These are phyloP conservation scores for Ceratobasidium sp. DNA, from an alignment of 1,284 basidiomycete species.

Conservation along the genomic window DNA sequence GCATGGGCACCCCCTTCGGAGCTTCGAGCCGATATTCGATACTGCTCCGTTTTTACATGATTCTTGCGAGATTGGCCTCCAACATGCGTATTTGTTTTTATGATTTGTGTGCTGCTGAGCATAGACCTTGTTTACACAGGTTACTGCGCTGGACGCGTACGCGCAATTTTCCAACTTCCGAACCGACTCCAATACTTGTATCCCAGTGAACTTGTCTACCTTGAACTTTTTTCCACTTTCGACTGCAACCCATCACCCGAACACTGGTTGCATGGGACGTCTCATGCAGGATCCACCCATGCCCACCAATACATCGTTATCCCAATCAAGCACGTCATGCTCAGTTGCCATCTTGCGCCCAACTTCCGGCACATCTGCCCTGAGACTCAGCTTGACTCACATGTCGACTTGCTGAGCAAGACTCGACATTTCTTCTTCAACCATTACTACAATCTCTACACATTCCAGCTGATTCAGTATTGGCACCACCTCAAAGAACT, in stretches of 20 bases:
- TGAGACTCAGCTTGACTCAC: not conserved
- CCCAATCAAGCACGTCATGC: not conserved
- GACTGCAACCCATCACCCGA: too few relatives aligned
- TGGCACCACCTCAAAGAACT: not conserved
- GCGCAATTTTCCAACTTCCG: slow-evolving; percentile 15
- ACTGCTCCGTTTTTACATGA: not conserved
- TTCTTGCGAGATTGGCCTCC: not conserved
- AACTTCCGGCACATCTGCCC: not conserved
- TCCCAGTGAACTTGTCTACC: slow-evolving; percentile 16
- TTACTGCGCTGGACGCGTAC: slow-evolving; percentile 23
- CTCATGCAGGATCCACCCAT: too few relatives aligned
- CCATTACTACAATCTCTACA: slow-evolving; percentile 10
- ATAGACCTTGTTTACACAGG: not conserved
- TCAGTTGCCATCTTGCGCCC: not conserved
- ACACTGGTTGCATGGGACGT: too few relatives aligned
- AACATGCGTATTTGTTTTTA: not conserved
- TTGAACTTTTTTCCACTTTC: slow-evolving; percentile 14
- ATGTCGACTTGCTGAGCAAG: not conserved
- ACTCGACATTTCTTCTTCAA: not conserved
- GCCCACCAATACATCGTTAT: not conserved
- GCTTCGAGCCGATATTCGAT: not conserved
- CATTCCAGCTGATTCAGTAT: not conserved
- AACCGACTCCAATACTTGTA: not conserved
- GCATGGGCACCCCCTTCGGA: not conserved
- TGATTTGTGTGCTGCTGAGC: too few relatives aligned